Percentiles rank a stretch among this genome's conserved stretches.
phyloP scores from a whole-genome alignment of 1,284 basidiomycete species.

The Heterobasidion irregulare region DNA sequence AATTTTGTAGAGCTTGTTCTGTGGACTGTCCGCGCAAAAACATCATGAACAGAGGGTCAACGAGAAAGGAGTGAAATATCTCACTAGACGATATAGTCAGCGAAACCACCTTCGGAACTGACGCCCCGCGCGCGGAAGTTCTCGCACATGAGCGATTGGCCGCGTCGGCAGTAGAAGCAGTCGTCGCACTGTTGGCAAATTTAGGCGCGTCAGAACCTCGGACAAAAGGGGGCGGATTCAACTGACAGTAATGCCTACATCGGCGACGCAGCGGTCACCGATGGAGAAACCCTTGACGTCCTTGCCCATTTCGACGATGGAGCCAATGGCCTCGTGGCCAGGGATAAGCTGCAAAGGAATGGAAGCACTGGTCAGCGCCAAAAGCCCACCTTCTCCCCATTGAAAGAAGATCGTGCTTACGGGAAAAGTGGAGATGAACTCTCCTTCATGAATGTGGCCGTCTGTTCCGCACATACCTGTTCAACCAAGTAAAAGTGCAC shows the following conservation, averaged over 20 bases:
- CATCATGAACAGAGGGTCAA: neutral
- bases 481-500: slow-evolving; percentile 4
- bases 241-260: slow-evolving; percentile 38
- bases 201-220: neutral
- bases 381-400: neutral
- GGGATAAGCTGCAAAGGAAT: slow-evolving; percentile 35
- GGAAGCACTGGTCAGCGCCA: neutral
- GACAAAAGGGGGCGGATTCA: neutral
- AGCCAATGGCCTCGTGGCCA: slow-evolving; percentile 55
- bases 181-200: slow-evolving; percentile 30
- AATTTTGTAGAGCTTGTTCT: slow-evolving; percentile 49
- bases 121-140: slow-evolving; percentile 47
- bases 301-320: slow-evolving; percentile 41
- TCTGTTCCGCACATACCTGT: slow-evolving; percentile 73
- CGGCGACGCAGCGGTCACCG: slow-evolving; percentile 53
- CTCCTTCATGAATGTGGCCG: slow-evolving; percentile 69
- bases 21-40: slow-evolving; percentile 21
- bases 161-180: slow-evolving; percentile 55
- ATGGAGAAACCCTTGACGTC: slow-evolving; percentile 43
- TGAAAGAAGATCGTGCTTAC: slow-evolving; percentile 18
- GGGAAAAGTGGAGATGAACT: slow-evolving; percentile 74
- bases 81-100: slow-evolving; percentile 48
- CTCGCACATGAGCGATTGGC: slow-evolving; percentile 47
- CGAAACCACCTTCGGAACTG: slow-evolving; percentile 47
- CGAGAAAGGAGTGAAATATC: slow-evolving; percentile 6